Evolutionary conservation across 371 early-diverging fungal species (phyloP).

Genomic region (Mucor saturninus): DNA sequence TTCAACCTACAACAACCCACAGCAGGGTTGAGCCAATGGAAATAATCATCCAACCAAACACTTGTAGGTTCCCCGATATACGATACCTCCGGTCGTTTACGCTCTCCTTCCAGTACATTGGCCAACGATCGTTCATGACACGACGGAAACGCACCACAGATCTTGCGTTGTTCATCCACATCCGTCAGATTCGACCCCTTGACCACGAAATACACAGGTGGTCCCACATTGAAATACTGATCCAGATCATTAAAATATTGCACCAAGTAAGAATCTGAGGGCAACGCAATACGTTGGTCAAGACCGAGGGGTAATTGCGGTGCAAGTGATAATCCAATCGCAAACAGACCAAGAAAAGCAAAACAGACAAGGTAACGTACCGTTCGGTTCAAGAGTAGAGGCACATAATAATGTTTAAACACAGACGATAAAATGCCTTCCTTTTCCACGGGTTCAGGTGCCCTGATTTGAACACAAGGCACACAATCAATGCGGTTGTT

Average conservation of each 20-base stretch:
- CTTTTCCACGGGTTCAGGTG: slow-evolving; percentile 54
- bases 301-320: slow-evolving; percentile 65
- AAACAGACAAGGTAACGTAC: slow-evolving; percentile 56
- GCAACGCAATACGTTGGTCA: slow-evolving; percentile 76
- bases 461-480: slow-evolving; percentile 64
- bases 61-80: slow-evolving; percentile 74
- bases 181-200: slow-evolving; percentile 57
- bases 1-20: slow-evolving; percentile 65
- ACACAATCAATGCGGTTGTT: slow-evolving; percentile 68
- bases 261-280: slow-evolving; percentile 73
- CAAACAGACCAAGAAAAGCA: slow-evolving; percentile 62
- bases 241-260: slow-evolving; percentile 74
- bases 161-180: slow-evolving; percentile 54
- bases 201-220: slow-evolving; percentile 82
- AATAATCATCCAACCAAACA: slow-evolving; percentile 77
- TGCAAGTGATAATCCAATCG: slow-evolving; percentile 50
- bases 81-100: slow-evolving; percentile 66
- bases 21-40: slow-evolving; percentile 70
- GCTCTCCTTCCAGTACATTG: slow-evolving; percentile 72
- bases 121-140: slow-evolving; percentile 64
- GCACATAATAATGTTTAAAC: slow-evolving; percentile 63
- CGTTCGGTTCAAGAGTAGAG: slow-evolving; percentile 53
- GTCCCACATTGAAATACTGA: slow-evolving; percentile 69
- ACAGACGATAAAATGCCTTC: slow-evolving; percentile 61
- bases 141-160: slow-evolving; percentile 69